Percentiles rank a stretch among this genome's conserved stretches.
Evolutionary conservation across 495 filamentous ascomycete genomes (phyloP).

Genomic region (Lophiotrema nucula): DNA sequence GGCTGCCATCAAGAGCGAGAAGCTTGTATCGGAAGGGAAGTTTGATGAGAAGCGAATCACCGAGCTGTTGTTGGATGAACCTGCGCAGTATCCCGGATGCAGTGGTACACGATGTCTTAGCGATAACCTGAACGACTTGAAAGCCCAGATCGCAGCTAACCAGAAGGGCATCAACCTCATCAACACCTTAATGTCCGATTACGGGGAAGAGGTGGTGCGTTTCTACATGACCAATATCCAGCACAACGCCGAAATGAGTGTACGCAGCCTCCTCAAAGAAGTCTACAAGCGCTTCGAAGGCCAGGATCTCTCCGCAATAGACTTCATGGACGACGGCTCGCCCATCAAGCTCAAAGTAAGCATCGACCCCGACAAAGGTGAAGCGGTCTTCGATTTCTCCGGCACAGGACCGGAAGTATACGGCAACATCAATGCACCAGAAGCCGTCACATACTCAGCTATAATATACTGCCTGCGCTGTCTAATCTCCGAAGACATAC

Average conservation of each 20-base stretch:
- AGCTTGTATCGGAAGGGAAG: constrained; percentile 83
- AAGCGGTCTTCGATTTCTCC: constrained; percentile 86
- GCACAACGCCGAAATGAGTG: constrained; percentile 82
- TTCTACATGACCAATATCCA: constrained; percentile 97
- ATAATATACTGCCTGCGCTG: constrained; percentile 96
- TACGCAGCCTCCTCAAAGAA: constrained; percentile 78
- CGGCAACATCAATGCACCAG: constrained; percentile 90
- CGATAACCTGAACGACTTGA: constrained; percentile 94
- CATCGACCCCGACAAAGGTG: constrained; percentile 78
- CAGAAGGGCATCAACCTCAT: constrained; percentile 95
- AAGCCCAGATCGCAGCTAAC: constrained; percentile 94
- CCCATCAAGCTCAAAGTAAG: constrained; percentile 81
- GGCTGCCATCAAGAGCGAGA: constrained; percentile 89
- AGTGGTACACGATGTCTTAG: constrained; percentile 84
- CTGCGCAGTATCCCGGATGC: constrained; percentile 82
- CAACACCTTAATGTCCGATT: constrained; percentile 78
- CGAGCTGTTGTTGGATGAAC: constrained; percentile 78
- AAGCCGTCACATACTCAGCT: constrained; percentile 90
- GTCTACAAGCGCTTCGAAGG: constrained; percentile 76
- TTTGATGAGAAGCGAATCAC: constrained; percentile 87
- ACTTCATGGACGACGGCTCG: constrained; percentile 93
- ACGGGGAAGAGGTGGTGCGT: constrained; percentile 85
- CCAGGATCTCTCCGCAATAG: constrained; percentile 68
- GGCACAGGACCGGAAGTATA: constrained; percentile 94
- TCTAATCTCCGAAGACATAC: constrained; percentile 90